Conservation (phyloP, 106 monocot species). For the Posidonia australis region DNA sequence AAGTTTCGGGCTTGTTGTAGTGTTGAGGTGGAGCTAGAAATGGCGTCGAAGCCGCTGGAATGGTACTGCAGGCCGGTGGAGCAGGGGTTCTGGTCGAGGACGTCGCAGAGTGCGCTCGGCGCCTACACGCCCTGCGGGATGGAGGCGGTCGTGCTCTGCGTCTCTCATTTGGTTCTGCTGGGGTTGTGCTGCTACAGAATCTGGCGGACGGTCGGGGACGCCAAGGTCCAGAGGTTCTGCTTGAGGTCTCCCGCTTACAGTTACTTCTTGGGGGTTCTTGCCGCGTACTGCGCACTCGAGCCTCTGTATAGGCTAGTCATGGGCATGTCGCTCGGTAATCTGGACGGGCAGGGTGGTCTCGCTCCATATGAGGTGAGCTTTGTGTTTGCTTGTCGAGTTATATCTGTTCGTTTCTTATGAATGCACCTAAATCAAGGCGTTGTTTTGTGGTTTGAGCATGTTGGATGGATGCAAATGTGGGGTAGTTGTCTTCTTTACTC, state of each 20-base stretch:
- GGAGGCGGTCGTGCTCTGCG: slow-evolving; percentile 49
- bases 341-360: slow-evolving; percentile 53
- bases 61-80: slow-evolving; percentile 86
- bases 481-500: too few relatives aligned
- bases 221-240: slow-evolving; percentile 30
- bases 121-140: slow-evolving; percentile 83
- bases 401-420: too few relatives aligned
- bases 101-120: slow-evolving; percentile 69
- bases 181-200: slow-evolving; percentile 46
- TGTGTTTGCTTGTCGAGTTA: background rate
- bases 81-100: slow-evolving; percentile 41
- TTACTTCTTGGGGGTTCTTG: slow-evolving; percentile 49
- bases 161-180: slow-evolving; percentile 34
- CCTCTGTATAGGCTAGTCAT: slow-evolving; percentile 43
- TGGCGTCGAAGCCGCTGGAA: slow-evolving; percentile 14
- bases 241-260: slow-evolving; percentile 46
- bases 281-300: slow-evolving; percentile 39
- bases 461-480: too few relatives aligned
- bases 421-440: too few relatives aligned
- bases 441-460: too few relatives aligned
- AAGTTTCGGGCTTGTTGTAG: too few relatives aligned
- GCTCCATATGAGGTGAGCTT: slow-evolving; percentile 81
- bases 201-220: slow-evolving; percentile 52
- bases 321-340: slow-evolving; percentile 50
- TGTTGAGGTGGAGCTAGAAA: too few relatives aligned